Percentiles rank a stretch among this genome's conserved stretches.
Conservation (phyloP, 768 basidiomycete species). For the Galerina sulciceps region DNA sequence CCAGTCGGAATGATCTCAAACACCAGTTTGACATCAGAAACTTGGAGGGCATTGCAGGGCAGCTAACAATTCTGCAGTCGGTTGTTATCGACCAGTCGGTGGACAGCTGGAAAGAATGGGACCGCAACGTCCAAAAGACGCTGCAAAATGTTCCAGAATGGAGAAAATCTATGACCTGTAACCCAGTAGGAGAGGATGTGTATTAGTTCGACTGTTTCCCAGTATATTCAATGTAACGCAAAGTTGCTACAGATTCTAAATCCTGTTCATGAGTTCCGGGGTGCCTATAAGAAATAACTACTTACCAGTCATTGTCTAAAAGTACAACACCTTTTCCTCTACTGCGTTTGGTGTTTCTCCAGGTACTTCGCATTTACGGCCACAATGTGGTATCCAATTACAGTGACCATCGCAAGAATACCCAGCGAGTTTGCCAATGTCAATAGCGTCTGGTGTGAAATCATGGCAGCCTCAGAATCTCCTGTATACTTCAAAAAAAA, state of each 20-base stretch:
- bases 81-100: not conserved
- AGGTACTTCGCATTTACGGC: conserved; percentile 72
- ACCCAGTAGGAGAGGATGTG: not conserved
- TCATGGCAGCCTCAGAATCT: conserved; percentile 62
- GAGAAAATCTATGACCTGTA: not conserved
- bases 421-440: conserved; percentile 86
- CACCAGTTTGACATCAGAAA: conserved; percentile 3
- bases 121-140: not conserved
- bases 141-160: not conserved
- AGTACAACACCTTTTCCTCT: conserved; percentile 1
- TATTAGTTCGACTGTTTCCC: not conserved
- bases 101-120: not conserved
- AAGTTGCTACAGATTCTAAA: not conserved
- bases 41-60: not conserved
- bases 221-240: not conserved
- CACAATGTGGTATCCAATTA: conserved; percentile 89
- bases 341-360: conserved; percentile 23
- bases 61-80: not conserved
- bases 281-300: too few relatives aligned
- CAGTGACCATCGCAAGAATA: conserved; percentile 81
- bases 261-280: too few relatives aligned
- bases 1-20: not conserved
- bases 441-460: conserved; percentile 80
- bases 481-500: conserved; percentile 9
- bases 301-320: not conserved